Evolutionary conservation across 2,329 filamentous ascomycete species (phyloP), one percentile per base, ranked within the genome.

Genomic region (Calonectria pseudoturangicola): DNA sequence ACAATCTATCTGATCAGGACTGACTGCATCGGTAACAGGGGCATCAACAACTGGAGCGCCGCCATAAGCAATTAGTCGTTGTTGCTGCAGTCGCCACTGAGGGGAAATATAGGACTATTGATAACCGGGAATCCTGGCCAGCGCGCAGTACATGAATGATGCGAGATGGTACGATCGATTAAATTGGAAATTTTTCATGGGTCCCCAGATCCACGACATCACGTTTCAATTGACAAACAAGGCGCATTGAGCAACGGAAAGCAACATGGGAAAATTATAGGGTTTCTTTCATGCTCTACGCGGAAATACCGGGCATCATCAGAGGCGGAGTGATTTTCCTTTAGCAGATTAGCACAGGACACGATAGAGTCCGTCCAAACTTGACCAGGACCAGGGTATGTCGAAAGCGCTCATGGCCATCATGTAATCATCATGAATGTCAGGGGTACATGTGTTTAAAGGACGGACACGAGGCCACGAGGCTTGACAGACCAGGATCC

Each of bases 201-300:
- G 72, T 73, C 77, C 73, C 78, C 73, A 67, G 74, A 75, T 78
- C 75, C 76, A 73, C 74, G 66, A 68, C 68, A 60, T 33, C 33
- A 41, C 21, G 54, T 41, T 27, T 60, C 56, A 71, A 73, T 68
- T 60, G 51, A 65, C 27, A 69, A 65, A 54, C 68, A 71, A 54
- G 58, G 73, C 56, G 51, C 64, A 63, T 68, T 69, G 65, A 63
- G 62, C 58, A 47, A 48, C 41, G 30, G 27, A 50, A 8, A 60
- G 36, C 12, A 60, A 25, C 39, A 15, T 25, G 33, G 36, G 54
- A 60, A 41, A 60, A 60, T 27, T 41, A 18, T 60, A 41, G 54
- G 54, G n/a, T 21, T 60, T 16, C 36, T 28, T 28, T 60, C 33
- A 27, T 60, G 36, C 36, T 41, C 33, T 41, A n/a, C 13, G 15